Conservation (phyloP, 192 early-diverging fungal genomes). For the Backusella luteola region DNA sequence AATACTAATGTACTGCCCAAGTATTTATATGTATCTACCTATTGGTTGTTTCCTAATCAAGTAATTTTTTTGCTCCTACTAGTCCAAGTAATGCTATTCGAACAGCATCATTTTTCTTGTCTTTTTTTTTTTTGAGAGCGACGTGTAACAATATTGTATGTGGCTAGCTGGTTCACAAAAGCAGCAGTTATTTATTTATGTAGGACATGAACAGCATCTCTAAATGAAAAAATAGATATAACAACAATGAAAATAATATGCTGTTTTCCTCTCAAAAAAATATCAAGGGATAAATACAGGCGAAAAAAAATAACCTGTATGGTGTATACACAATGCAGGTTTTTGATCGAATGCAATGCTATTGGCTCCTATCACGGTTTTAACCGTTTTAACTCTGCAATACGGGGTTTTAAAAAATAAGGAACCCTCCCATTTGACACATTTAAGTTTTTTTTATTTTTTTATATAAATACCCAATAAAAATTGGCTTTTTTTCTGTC, state of each 20-base stretch:
- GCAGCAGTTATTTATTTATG: not conserved
- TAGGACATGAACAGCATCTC: not conserved
- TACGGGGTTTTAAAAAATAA: not conserved
- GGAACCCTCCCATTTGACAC: not conserved
- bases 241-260: not conserved
- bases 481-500: not conserved
- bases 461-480: constrained; percentile 5
- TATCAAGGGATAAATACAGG: not conserved
- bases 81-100: no score
- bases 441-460: constrained; percentile 1
- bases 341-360: not conserved
- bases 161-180: not conserved
- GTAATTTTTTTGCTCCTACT: not conserved
- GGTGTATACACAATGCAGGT: not conserved
- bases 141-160: not conserved
- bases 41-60: not conserved
- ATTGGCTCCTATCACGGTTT: constrained; percentile 5
- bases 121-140: not conserved
- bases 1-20: no score
- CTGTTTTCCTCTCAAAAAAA: not conserved
- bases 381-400: not conserved
- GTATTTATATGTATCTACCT: not conserved
- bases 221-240: not conserved
- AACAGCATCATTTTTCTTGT: not conserved
- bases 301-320: not conserved